These are phyloP conservation scores for Metrosideros polymorpha DNA, from an alignment of 441 rosid genomes.

Conservation along the genomic window DNA sequence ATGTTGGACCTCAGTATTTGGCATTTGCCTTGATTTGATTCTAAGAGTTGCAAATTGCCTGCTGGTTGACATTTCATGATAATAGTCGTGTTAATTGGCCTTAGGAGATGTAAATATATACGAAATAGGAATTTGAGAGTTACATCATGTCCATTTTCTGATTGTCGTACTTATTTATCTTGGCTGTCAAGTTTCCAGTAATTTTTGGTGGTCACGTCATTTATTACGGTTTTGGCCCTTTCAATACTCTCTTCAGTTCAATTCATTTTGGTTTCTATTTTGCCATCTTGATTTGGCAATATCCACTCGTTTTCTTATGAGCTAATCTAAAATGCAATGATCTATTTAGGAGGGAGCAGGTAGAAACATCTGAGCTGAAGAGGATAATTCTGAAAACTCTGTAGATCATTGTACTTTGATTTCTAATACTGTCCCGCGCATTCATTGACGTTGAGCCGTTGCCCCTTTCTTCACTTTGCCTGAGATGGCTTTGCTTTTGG, in stretches of 20 bases:
- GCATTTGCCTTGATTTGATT: not conserved
- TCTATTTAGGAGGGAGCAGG: not conserved
- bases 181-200: not conserved
- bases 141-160: not conserved
- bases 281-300: not conserved
- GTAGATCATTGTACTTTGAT: not conserved
- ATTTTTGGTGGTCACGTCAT: not conserved
- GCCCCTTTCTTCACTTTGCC: not conserved
- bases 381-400: not conserved
- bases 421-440: not conserved
- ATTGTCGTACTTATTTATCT: not conserved
- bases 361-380: not conserved
- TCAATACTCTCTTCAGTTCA: not conserved
- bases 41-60: not conserved
- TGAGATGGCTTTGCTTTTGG: not conserved
- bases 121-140: not conserved
- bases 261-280: not conserved
- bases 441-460: not conserved
- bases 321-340: not conserved
- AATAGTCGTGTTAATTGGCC: not conserved
- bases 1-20: not conserved
- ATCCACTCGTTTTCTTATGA: not conserved
- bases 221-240: not conserved
- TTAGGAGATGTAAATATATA: not conserved
- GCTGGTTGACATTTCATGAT: not conserved